Evolutionary conservation across 495 filamentous ascomycete species (phyloP), one percentile per base, ranked within the genome.

Genomic region (Trichocladium antarcticum): DNA sequence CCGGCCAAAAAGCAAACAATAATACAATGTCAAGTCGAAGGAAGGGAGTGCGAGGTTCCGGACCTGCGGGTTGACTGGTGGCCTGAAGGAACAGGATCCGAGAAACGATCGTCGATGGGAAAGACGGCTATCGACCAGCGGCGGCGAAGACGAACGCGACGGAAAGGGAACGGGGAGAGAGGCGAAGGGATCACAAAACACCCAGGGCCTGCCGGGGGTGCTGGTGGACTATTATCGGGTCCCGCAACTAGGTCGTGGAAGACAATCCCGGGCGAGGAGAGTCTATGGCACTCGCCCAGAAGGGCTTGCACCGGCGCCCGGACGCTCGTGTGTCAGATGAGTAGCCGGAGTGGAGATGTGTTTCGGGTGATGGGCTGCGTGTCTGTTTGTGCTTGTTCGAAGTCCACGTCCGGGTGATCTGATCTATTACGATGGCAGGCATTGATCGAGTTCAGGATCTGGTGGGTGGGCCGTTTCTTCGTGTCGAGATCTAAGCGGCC

Each of bases 71-170:
- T 47, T 35, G 48, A 42, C 38, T 47, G 44, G 42, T 21, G 34
- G 21, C 51, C 45, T 54, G 46, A 29, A 27, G 43, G 31, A 43
- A 47, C 48, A 45, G 48, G 43, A 63, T 45, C 31, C 40, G 53
- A 58, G 42, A 54, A 57, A 51, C 31, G 53, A 54, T 50, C 41
- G 56, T 55, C 66, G 69, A 66, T 69, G 62, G 66, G 61, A 69
- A 72, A 68, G 63, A 73, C 61, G 56, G 66, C 54, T 68, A 71
- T 67, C 67, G 63, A 70, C 67, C 57, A 70, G 67, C 69, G 63
- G 63, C 62, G 56, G 61, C 57, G 46, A 55, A 63, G 54, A 57
- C 37, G 49, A 51, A n/a, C n/a, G n/a, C n/a, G n/a, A n/a, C n/a
- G n/a, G 63, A 61, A 56, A 64, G 51, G 49, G 56, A 49, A 54